These are phyloP conservation scores for Penicillium atrosanguineum DNA, from an alignment of 495 filamentous ascomycete species.

Conservation along the genomic window DNA sequence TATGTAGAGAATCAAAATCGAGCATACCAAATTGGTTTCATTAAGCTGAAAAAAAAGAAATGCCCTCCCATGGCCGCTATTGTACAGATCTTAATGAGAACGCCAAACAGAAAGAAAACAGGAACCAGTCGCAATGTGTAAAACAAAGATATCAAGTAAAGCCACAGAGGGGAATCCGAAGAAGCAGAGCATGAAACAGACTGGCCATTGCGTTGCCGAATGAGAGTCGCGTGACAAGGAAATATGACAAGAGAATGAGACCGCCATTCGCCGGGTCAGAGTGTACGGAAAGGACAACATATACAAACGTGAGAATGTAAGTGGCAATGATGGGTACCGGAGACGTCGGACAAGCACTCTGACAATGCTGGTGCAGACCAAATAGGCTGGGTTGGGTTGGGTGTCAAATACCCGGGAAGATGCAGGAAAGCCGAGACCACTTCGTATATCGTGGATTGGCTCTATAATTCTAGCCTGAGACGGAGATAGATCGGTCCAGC, in stretches of 20 bases:
- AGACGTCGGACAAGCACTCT: slow-evolving; percentile 20
- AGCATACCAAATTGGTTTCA: slow-evolving; percentile 10
- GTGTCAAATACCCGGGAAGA: background rate
- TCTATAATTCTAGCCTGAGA: background rate
- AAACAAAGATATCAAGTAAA: slow-evolving; percentile 12
- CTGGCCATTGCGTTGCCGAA: background rate
- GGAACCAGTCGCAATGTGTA: slow-evolving; percentile 3
- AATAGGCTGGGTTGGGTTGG: background rate
- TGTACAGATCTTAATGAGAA: slow-evolving; percentile 22
- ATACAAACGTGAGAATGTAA: slow-evolving; percentile 9
- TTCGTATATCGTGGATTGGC: background rate
- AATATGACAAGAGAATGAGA: slow-evolving; percentile 1
- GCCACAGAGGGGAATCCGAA: slow-evolving; percentile 25
- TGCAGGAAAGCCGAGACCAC: background rate
- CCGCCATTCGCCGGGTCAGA: slow-evolving; percentile 4
- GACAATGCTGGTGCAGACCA: slow-evolving; percentile 16
- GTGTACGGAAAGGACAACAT: slow-evolving; percentile 12
- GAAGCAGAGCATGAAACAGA: slow-evolving; percentile 12
- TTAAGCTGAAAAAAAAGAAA: slow-evolving; percentile 18
- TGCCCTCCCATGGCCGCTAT: slow-evolving; percentile 23
- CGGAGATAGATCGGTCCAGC: slow-evolving; percentile 19
- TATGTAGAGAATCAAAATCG: background rate
- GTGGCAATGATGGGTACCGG: slow-evolving; percentile 1
- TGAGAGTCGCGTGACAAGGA: background rate
- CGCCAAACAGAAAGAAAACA: slow-evolving; percentile 14